Evolutionary conservation across 2,329 filamentous ascomycete genomes (phyloP).

Genomic region (Hawksworthiomyces lignivorus): DNA sequence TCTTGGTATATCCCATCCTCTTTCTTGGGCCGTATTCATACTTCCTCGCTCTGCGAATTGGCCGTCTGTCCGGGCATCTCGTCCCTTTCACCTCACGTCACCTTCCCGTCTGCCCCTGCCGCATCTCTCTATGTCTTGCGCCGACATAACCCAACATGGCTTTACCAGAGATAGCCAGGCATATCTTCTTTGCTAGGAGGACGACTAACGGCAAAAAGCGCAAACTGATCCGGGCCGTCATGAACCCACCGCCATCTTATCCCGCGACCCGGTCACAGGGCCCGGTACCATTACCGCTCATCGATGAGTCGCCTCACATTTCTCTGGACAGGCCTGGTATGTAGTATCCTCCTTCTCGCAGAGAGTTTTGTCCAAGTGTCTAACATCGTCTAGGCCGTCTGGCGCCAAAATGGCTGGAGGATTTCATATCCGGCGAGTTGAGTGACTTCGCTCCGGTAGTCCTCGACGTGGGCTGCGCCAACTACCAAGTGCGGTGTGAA

Average conservation of each 20-base stretch:
- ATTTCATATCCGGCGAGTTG: constrained; percentile 13
- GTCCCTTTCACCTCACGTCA: too few relatives aligned
- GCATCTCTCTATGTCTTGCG: background rate
- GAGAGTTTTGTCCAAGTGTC: background rate
- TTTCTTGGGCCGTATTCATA: too few relatives aligned
- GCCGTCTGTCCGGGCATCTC: too few relatives aligned
- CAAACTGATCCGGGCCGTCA: constrained; percentile 12
- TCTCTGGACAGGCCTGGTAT: constrained; percentile 6
- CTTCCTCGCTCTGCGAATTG: too few relatives aligned
- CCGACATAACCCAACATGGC: constrained; percentile 7
- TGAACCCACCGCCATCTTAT: constrained; percentile 13
- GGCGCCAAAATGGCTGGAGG: constrained; percentile 17
- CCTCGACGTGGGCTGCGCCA: constrained; percentile 14
- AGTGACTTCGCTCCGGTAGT: constrained; percentile 1
- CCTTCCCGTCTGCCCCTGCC: too few relatives aligned
- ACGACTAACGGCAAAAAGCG: constrained; percentile 7
- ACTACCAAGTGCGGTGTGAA: constrained; percentile 1
- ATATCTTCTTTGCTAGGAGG: constrained; percentile 7
- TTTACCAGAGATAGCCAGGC: constrained; percentile 7
- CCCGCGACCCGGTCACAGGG: constrained; percentile 11
- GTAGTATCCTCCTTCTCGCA: background rate
- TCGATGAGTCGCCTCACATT: constrained; percentile 10
- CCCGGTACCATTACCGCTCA: constrained; percentile 2
- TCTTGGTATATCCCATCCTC: too few relatives aligned
- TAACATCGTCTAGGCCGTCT: constrained; percentile 12